Evolutionary conservation across 768 basidiomycete species (phyloP), one percentile per base, ranked within the genome.

Genomic region (Candolleomyces aberdarensis): DNA sequence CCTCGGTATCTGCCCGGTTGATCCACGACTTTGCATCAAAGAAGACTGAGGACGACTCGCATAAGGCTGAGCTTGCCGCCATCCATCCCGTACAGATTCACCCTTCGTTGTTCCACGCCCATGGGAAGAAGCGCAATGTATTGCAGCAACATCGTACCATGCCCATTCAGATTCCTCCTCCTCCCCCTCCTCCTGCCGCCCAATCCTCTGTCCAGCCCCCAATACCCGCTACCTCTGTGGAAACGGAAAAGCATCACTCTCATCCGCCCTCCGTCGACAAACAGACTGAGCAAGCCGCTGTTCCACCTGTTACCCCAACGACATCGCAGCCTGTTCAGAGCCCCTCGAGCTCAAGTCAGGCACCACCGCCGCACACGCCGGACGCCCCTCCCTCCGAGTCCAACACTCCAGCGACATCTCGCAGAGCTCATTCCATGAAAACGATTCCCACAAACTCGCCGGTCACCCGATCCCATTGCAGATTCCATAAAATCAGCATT

Each of bases 401-500:
- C 36, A 19, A 56, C 56, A 43, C 22, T 57, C 15, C 26, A 26
- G 57, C 29, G 22, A 53, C 60, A 47, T 54, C 59, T 32, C 54
- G 60, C 9, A 61, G 62, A 20, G 59, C 59, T 29, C 58, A 63
- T 29, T 68, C 62, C 13, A 59, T 66, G 22, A 70, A 68, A 10
- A 62, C 62, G 20, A 47, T 67, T 48, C 58, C 66, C 39, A 58
- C 67, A 2, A 67, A 72, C 57, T 79, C 85, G 2, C 85, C 84
- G 0, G 80, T 84, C 7, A 88, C 87, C 15, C 82, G 88, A 5
- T 88, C 88, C 3, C 80, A 88, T 57, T 90, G 88, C 64, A 84
- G 85, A 44, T 90, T 85, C 70, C 87, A 85, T 67, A 84, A 81
- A 61, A 85, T 90, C 66, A 86, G 85, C 63, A 69, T 90, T 20